A percentile compares a stretch with the other conserved stretches of the same genome.
phyloP scores from a whole-genome alignment of 1,284 basidiomycete genomes.

The Sporisorium reilianum region DNA sequence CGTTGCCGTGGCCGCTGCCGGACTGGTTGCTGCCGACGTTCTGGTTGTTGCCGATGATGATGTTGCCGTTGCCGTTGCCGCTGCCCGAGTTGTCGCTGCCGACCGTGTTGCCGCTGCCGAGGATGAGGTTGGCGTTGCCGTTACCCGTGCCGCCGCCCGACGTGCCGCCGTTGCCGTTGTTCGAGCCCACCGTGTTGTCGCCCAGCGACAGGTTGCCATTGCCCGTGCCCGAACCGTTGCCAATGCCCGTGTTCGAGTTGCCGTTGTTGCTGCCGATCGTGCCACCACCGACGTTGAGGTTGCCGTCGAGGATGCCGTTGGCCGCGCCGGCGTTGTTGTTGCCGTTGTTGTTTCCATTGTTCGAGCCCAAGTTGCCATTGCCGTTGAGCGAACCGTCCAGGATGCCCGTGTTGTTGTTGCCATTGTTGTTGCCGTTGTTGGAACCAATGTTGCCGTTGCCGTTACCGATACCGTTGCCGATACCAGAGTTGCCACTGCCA shows the following conservation, averaged over 20 bases:
- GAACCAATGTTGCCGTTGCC: slow-evolving; percentile 6
- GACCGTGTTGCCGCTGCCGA: slow-evolving; percentile 21
- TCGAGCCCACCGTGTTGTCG: slow-evolving; percentile 14
- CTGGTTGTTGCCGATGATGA: slow-evolving; percentile 41
- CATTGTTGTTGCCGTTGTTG: slow-evolving; percentile 18
- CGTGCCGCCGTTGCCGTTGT: slow-evolving; percentile 16
- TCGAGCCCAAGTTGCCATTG: slow-evolving; percentile 13
- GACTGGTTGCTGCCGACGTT: slow-evolving; percentile 16
- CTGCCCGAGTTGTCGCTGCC: slow-evolving; percentile 20
- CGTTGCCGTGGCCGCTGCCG: slow-evolving; percentile 7
- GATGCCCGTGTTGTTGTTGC: slow-evolving; percentile 7
- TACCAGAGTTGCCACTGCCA: slow-evolving; percentile 4
- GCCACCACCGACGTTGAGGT: slow-evolving; percentile 21
- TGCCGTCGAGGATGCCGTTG: slow-evolving; percentile 17
- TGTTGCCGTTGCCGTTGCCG: slow-evolving; percentile 36
- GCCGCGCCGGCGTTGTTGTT: slow-evolving; percentile 15
- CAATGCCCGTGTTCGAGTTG: slow-evolving; percentile 8
- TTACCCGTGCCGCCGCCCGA: slow-evolving; percentile 13
- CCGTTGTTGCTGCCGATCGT: slow-evolving; percentile 18
- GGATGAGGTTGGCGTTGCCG: slow-evolving; percentile 26
- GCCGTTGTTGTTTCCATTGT: slow-evolving; percentile 28
- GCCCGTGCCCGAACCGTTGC: slow-evolving; percentile 10
- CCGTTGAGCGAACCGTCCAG: slow-evolving; percentile 5
- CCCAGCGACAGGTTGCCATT: slow-evolving; percentile 17
- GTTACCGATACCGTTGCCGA: slow-evolving; percentile 6